phyloP scores from a whole-genome alignment of 2,329 filamentous ascomycete species.

The Neoscytalidium dimidiatum region DNA sequence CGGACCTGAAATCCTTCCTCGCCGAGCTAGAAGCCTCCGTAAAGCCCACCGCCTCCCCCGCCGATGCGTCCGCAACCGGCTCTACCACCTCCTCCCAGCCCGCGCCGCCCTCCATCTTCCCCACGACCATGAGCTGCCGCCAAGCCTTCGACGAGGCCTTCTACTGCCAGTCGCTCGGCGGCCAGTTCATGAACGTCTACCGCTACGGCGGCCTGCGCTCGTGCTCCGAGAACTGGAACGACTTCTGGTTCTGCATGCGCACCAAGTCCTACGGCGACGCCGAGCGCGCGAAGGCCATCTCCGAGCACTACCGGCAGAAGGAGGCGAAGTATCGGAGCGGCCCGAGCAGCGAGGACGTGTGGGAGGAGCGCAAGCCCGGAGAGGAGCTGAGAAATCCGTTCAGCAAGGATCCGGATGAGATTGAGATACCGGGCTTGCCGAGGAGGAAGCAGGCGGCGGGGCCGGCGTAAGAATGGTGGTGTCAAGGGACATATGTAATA shows the following conservation, averaged over 20 bases:
- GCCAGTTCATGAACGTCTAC: conserved; percentile 91
- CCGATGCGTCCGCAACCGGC: conserved; percentile 13
- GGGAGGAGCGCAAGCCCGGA: conserved; percentile 65
- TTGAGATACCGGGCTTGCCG: conserved; percentile 28
- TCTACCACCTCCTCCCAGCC: conserved; percentile 20
- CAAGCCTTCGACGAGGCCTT: conserved; percentile 90
- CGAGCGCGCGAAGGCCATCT: conserved; percentile 61
- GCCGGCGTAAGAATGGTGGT: conserved; percentile 12
- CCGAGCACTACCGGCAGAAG: conserved; percentile 68
- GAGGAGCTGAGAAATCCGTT: conserved; percentile 58
- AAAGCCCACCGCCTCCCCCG: conserved; percentile 23
- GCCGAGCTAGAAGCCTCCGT: conserved; percentile 46
- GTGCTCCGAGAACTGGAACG: conserved; percentile 84
- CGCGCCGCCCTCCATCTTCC: conserved; percentile 56
- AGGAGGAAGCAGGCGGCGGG: conserved; percentile 11
- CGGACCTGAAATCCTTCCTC: conserved; percentile 57
- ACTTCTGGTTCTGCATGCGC: conserved; percentile 98
- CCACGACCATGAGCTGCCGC: conserved; percentile 83
- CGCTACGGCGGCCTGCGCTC: conserved; percentile 75
- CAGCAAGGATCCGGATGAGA: conserved; percentile 36
- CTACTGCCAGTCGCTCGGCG: conserved; percentile 88
- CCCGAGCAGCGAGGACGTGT: conserved; percentile 85
- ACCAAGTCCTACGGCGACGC: conserved; percentile 64
- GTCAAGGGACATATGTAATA: neutral
- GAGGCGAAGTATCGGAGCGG: conserved; percentile 66